These are phyloP conservation scores for Ottelia alismoides DNA, from an alignment of 106 monocot species.

Conservation along the genomic window DNA sequence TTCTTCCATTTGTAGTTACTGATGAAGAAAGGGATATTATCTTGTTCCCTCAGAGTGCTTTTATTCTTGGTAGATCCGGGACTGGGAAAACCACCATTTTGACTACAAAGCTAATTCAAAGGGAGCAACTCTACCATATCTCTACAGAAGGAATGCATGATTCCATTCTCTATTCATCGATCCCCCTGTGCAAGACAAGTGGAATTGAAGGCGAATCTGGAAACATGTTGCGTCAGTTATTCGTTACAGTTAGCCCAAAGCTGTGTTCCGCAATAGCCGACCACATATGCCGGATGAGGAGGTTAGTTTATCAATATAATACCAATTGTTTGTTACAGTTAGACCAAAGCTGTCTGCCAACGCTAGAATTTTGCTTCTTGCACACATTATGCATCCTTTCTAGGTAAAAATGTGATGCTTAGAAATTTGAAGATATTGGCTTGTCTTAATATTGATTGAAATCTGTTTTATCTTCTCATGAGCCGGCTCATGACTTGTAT, in stretches of 20 bases:
- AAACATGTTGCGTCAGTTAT: constrained; percentile 3
- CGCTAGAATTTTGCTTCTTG: no score
- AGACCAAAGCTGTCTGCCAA: no score
- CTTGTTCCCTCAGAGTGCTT: constrained; percentile 8
- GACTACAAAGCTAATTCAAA: constrained; percentile 17
- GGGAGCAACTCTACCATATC: constrained; percentile 10
- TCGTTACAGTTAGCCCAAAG: constrained; percentile 26
- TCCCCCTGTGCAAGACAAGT: background rate
- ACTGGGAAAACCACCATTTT: constrained; percentile 27
- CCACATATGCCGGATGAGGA: constrained; percentile 9
- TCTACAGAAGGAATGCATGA: constrained; percentile 5
- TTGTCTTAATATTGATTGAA: no score
- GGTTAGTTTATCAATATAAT: constrained; percentile 4
- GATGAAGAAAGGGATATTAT: constrained; percentile 15
- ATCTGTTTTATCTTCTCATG: no score
- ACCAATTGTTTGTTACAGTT: no score
- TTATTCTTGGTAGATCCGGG: constrained; percentile 25
- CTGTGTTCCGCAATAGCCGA: constrained; percentile 13
- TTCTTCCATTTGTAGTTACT: constrained; percentile 20
- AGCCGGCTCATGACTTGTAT: no score
- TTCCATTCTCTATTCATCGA: background rate
- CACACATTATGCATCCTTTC: no score
- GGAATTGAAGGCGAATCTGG: background rate
- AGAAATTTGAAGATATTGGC: no score
- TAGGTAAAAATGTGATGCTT: no score